These are phyloP conservation scores for Kwoniella sp. DNA, from an alignment of 768 basidiomycete species.

Conservation along the genomic window DNA sequence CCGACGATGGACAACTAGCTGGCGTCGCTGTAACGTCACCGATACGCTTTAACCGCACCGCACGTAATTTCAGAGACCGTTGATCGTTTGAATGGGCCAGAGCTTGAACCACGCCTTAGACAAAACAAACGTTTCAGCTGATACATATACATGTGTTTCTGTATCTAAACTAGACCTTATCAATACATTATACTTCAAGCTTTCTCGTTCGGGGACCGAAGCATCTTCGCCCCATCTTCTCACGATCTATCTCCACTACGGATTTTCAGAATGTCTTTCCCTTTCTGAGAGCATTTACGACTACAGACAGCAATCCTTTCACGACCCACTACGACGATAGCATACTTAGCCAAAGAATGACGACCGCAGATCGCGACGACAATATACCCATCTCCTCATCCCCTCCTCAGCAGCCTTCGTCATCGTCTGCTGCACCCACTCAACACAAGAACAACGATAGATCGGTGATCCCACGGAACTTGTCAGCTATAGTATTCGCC, in stretches of 20 bases:
- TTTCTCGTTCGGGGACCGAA: too few species aligned
- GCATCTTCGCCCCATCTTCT: neutral
- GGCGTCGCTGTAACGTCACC: neutral
- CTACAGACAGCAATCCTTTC: neutral
- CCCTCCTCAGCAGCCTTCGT: neutral
- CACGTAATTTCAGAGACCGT: too few species aligned
- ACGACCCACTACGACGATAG: neutral
- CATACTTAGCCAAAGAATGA: neutral
- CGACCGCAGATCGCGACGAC: neutral
- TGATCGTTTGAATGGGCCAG: neutral
- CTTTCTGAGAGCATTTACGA: neutral
- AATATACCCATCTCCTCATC: neutral
- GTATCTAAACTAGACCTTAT: too few species aligned
- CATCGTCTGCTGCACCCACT: neutral
- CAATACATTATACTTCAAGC: neutral
- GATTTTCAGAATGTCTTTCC: neutral
- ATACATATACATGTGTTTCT: neutral
- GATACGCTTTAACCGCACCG: neutral
- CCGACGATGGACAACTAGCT: neutral
- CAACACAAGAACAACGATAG: neutral
- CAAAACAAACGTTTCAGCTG: constrained; percentile 1
- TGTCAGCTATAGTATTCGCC: constrained; percentile 10
- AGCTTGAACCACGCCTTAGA: neutral
- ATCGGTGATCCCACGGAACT: constrained; percentile 6
- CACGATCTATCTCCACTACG: neutral